Evolutionary conservation across 2,329 filamentous ascomycete species (phyloP).

Genomic region (Colletotrichum aenigma): DNA sequence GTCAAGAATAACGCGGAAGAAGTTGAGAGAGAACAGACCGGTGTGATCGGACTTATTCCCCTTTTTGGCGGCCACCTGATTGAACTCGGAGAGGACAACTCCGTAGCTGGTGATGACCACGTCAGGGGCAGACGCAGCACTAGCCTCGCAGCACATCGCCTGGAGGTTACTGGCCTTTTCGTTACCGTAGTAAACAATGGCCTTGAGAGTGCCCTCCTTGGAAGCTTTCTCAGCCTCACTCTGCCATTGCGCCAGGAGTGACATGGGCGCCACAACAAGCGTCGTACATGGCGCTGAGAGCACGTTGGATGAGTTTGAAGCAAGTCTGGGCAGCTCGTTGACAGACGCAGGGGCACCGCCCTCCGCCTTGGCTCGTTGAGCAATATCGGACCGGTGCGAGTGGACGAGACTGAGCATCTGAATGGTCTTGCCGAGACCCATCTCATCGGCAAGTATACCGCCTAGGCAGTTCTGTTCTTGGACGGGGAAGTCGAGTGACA

Average conservation of each 20-base stretch:
- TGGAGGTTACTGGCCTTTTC: conserved; percentile 84
- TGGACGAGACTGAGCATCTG: conserved; percentile 97
- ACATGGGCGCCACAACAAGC: conserved; percentile 95
- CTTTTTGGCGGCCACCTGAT: conserved; percentile 69
- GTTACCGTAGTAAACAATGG: conserved; percentile 88
- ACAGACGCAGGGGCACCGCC: conserved; percentile 44
- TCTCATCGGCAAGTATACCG: conserved; percentile 93
- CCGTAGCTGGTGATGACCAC: conserved; percentile 96
- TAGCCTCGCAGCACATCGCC: conserved; percentile 76
- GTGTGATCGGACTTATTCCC: conserved; percentile 69
- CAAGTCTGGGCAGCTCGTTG: conserved; percentile 66
- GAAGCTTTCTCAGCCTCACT: conserved; percentile 94
- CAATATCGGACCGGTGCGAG: conserved; percentile 70
- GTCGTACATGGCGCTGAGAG: conserved; percentile 85
- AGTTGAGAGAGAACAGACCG: conserved; percentile 89
- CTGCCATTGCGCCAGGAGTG: conserved; percentile 94
- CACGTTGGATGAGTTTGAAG: conserved; percentile 59
- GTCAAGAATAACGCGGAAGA: conserved; percentile 94
- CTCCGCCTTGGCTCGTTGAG: conserved; percentile 39
- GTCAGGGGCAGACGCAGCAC: conserved; percentile 79
- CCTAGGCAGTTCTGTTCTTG: conserved; percentile 96
- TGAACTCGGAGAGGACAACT: conserved; percentile 87
- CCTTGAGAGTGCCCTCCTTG: conserved; percentile 79
- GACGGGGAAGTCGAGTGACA: conserved; percentile 88
- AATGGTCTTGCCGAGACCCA: conserved; percentile 98